A percentile compares a stretch with the other conserved stretches of the same genome.
phyloP scores from a whole-genome alignment of 2,329 filamentous ascomycete genomes.

The Nannizzia gypsea region DNA sequence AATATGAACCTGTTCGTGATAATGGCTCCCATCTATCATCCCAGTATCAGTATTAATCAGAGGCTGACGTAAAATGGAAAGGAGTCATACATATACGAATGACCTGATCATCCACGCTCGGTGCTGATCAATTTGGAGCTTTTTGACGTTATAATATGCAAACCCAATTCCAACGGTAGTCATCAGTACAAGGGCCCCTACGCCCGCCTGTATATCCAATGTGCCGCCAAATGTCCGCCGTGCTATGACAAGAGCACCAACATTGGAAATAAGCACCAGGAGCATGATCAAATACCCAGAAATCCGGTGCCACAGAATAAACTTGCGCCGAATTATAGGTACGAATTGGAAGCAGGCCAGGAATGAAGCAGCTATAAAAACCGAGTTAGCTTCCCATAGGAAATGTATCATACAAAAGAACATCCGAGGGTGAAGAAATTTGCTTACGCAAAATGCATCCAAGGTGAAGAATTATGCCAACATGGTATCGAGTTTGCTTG shows the following conservation, averaged over 20 bases:
- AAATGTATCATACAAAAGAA: too few relatives aligned
- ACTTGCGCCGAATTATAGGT: conserved; percentile 35
- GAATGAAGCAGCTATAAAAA: conserved; percentile 23
- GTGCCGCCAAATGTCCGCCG: conserved; percentile 44
- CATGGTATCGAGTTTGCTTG: conserved; percentile 22
- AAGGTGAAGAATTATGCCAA: conserved; percentile 37
- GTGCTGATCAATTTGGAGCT: conserved; percentile 51
- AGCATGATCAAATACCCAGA: conserved; percentile 46
- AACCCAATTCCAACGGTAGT: conserved; percentile 26
- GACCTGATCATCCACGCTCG: conserved; percentile 52
- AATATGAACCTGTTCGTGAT: conserved; percentile 6
- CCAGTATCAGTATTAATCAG: neutral
- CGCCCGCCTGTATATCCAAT: conserved; percentile 37
- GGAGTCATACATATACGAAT: conserved; percentile 32
- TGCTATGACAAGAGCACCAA: conserved; percentile 44
- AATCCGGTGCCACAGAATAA: conserved; percentile 46
- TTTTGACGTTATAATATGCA: conserved; percentile 47
- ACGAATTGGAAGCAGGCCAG: conserved; percentile 34
- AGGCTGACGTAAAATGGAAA: neutral
- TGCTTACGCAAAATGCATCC: conserved; percentile 21
- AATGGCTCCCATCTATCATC: conserved; percentile 7
- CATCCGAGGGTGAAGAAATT: too few relatives aligned
- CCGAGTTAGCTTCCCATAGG: neutral
- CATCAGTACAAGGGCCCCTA: conserved; percentile 14
- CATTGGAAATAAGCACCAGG: conserved; percentile 37